Evolutionary conservation across 768 basidiomycete genomes (phyloP), one percentile per base, ranked within the genome.

Genomic region (Hericium erinaceus): DNA sequence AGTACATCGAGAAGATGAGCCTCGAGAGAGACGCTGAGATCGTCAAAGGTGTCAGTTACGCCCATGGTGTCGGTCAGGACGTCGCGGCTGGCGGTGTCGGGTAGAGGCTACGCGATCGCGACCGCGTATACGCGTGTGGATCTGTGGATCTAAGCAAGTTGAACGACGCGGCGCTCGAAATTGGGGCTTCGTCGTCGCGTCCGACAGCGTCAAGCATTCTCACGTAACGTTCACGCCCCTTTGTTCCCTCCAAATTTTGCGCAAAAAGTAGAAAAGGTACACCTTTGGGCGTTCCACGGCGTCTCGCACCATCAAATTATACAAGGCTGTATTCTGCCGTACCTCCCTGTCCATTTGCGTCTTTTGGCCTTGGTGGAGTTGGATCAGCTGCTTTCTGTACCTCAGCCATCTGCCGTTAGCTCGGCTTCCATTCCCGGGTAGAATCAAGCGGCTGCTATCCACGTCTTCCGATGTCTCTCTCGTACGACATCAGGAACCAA

Each of bases 11-110:
- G 58, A 24, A 91, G 79, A 69, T 89, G 87, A 0, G 75, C 68
- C 62, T 89, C 85, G 46, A 91, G 71, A 3, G 89, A 91, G 49
- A 90, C 72, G 60, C 82, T 82, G 62, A 87, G 70, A 57, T 73
- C 71, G 49, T n/a, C 16, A 24, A 26, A 51, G 20, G 18, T 65
- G 60, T 66, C 48, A 18, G 16, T 49, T 28, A 20, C n/a, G 49
- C 28, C 40, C 57, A 58, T 60, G 57, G 20, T 41, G 37, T 46
- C 22, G 33, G 33, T 33, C 33, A 10, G 33, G 33, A 33, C 33
- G 33, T 33, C 7, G 33, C 18, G 44, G n/a, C 44, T 46, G 44
- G 44, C 7, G 44, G 15, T 18, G 15, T 15, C 18, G 41, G 41
- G 41, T 15, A 16, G 44, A 20, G 44, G 44, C 20, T 46, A 20